Evolutionary conservation across 345 rosid genomes (phyloP).

Genomic region (Geranium brycei): DNA sequence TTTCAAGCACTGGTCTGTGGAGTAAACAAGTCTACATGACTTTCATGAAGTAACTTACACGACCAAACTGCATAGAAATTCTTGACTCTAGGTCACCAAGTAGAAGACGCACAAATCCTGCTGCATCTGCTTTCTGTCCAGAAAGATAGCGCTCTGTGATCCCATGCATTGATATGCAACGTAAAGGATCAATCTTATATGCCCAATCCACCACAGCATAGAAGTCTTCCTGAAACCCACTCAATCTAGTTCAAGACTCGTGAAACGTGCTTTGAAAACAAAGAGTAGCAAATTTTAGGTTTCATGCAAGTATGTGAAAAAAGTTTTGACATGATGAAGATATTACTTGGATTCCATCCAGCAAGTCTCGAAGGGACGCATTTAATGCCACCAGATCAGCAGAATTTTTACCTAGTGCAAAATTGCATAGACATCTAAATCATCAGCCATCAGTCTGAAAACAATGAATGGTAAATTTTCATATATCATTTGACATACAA

Average conservation of each 20-base stretch:
- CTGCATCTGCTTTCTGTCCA: conserved; percentile 99
- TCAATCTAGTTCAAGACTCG: too few relatives aligned
- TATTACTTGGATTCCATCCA: conserved; percentile 88
- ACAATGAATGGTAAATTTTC: conserved; percentile 5
- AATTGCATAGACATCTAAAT: neutral
- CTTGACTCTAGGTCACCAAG: conserved; percentile 91
- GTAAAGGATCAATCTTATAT: conserved; percentile 89
- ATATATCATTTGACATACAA: conserved; percentile 4
- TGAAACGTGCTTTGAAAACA: too few relatives aligned
- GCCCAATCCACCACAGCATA: conserved; percentile 99
- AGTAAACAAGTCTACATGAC: too few relatives aligned
- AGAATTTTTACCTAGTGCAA: conserved; percentile 44
- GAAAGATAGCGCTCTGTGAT: conserved; percentile 91
- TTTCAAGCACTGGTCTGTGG: neutral
- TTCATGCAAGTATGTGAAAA: neutral
- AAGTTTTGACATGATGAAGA: neutral
- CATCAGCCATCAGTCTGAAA: neutral
- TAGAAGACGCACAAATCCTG: conserved; percentile 94
- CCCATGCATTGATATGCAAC: conserved; percentile 99
- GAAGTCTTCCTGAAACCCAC: conserved; percentile 71
- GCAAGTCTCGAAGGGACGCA: conserved; percentile 92
- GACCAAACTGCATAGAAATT: conserved; percentile 82
- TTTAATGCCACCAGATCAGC: conserved; percentile 71
- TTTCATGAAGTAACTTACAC: conserved; percentile 39
- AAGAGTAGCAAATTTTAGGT: neutral